Evolutionary conservation across 495 filamentous ascomycete species (phyloP), one percentile per base, ranked within the genome.

Genomic region (Penicillium pancosmium): DNA sequence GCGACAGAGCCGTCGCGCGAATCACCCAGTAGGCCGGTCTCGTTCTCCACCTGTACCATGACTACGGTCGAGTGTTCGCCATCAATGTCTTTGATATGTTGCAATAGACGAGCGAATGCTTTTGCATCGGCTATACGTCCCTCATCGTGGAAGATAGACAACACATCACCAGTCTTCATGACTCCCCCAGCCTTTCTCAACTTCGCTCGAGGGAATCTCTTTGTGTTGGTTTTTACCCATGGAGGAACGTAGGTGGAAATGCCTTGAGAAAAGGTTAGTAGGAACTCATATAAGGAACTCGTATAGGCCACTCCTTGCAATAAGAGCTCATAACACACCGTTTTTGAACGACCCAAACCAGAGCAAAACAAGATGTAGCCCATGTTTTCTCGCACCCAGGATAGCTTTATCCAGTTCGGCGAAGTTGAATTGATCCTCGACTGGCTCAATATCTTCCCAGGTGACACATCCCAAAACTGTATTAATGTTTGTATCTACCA

Each of bases 271-370:
- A 38, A 13, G 10, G 15, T 38, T 13, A 38, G 36, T n/a, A 3
- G 8, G 36, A 38, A 31, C 4, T 38, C 36, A 38, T 12, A 38
- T 38, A n/a, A 3, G 8, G 36, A 38, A 31, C 4, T 38, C 36
- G n/a, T 12, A 38, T 38, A n/a, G 35, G 11, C 8, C 6, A 4
- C 23, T 23, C 2, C 23, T 38, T 38, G 15, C 36, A n/a, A 38
- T 38, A 12, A 38, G 15, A 4, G 8, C 47, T 33, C 18, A 18
- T 4, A 18, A 31, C 10, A 50, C 64, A 74, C 73, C 79, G 67
- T 82, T 81, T 59, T 83, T 80, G 65, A 78, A 82, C 1, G 73
- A 72, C 2, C 78, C 80, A 68, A 82, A 80, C 80, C 80, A 82
- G n/a, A 82, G 66, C 23, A 81, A 48, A 3, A 82, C 68, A 0